Percentiles rank a stretch among this genome's conserved stretches.
Conservation (phyloP, 352 stramenopile genomes). For the Aphanomyces cochlioides region DNA sequence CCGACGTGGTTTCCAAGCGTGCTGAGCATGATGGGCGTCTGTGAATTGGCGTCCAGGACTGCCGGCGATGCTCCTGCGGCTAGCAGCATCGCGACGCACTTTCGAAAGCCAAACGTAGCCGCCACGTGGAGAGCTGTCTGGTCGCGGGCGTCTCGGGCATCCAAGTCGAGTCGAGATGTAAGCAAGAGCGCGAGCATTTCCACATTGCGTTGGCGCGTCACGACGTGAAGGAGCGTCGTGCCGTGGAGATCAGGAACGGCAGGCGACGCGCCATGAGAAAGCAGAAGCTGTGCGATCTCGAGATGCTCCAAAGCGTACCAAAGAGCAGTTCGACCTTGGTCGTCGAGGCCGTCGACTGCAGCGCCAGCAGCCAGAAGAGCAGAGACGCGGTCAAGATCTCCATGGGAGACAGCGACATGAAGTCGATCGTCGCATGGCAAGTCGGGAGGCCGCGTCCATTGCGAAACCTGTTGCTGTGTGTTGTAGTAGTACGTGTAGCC, state of each 20-base stretch:
- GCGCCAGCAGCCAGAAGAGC: slow-evolving; percentile 37
- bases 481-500: slow-evolving; percentile 77
- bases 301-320: slow-evolving; percentile 44
- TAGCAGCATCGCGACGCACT: slow-evolving; percentile 45
- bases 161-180: slow-evolving; percentile 55
- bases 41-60: slow-evolving; percentile 53
- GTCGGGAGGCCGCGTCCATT: slow-evolving; percentile 48
- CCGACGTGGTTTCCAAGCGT: slow-evolving; percentile 69
- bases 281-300: slow-evolving; percentile 44
- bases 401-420: slow-evolving; percentile 49
- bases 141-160: slow-evolving; percentile 81
- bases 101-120: slow-evolving; percentile 43
- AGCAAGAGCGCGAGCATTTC: slow-evolving; percentile 69
- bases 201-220: slow-evolving; percentile 73
- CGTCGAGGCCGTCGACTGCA: background rate
- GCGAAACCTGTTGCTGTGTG: slow-evolving; percentile 45
- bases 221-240: slow-evolving; percentile 84
- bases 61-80: slow-evolving; percentile 41
- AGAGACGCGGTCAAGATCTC: slow-evolving; percentile 40
- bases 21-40: slow-evolving; percentile 57
- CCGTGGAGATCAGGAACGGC: slow-evolving; percentile 71
- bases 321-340: slow-evolving; percentile 40
- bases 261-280: slow-evolving; percentile 54
- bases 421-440: slow-evolving; percentile 39
- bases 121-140: slow-evolving; percentile 90